Percentiles rank a stretch among this genome's conserved stretches.
phyloP scores from a whole-genome alignment of 257 asterid genomes.

The Penstemon barbatus region DNA sequence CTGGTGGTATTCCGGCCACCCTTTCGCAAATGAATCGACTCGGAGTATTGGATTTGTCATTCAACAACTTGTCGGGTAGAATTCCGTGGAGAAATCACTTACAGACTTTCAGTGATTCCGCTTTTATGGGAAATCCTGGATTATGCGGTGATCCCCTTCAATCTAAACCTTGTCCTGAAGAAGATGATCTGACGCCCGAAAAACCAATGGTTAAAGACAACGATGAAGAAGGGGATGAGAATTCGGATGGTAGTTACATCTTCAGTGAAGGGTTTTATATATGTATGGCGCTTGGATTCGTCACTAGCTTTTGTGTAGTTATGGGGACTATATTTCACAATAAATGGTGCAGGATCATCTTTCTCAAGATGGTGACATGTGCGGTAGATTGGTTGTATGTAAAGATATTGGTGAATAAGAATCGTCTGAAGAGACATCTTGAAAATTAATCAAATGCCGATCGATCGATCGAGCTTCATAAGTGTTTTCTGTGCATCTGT shows the following conservation, averaged over 20 bases:
- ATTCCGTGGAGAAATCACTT: slow-evolving; percentile 29
- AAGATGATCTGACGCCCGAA: not conserved
- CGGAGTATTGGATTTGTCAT: slow-evolving; percentile 23
- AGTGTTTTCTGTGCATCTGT: too few species aligned
- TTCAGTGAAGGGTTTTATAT: slow-evolving; percentile 19
- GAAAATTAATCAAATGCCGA: too few species aligned
- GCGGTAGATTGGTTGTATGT: slow-evolving; percentile 1
- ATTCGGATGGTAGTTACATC: slow-evolving; percentile 1
- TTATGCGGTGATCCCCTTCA: slow-evolving; percentile 30
- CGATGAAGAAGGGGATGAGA: not conserved
- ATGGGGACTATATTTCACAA: slow-evolving; percentile 21
- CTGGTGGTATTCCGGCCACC: slow-evolving; percentile 27
- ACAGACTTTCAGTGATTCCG: slow-evolving; percentile 24
- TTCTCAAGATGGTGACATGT: not conserved
- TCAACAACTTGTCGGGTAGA: slow-evolving; percentile 28
- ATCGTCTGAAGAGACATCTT: not conserved
- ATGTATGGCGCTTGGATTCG: slow-evolving; percentile 30
- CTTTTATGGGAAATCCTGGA: slow-evolving; percentile 24
- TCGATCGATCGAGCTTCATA: too few species aligned
- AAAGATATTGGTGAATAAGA: not conserved
- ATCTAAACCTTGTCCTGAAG: slow-evolving; percentile 17
- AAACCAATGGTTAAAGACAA: not conserved
- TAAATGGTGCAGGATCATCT: slow-evolving; percentile 17
- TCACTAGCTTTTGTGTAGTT: slow-evolving; percentile 25
- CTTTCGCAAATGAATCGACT: slow-evolving; percentile 11